A percentile compares a stretch with the other conserved stretches of the same genome.
phyloP scores from a whole-genome alignment of 805 yeast species.

The Candida michaelii region DNA sequence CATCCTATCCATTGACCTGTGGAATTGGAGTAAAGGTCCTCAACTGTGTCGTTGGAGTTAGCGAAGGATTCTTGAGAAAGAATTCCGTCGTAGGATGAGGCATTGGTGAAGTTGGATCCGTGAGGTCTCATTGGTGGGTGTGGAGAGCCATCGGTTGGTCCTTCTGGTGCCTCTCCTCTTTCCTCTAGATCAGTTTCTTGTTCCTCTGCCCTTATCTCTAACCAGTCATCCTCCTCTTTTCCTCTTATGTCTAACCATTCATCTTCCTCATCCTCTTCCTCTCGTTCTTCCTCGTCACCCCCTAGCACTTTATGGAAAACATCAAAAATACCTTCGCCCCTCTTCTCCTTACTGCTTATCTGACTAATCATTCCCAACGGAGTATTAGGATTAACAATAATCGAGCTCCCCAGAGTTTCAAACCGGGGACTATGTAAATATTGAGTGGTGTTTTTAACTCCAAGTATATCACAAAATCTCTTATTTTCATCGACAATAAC shows the following conservation, averaged over 20 bases:
- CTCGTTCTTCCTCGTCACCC: too few species aligned
- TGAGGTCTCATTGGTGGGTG: too few species aligned
- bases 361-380: slow-evolving; percentile 2
- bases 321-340: too few species aligned
- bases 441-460: slow-evolving; percentile 36
- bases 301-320: too few species aligned
- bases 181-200: too few species aligned
- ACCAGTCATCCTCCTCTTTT: too few species aligned
- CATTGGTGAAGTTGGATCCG: not conserved
- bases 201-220: too few species aligned
- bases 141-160: too few species aligned
- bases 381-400: slow-evolving; percentile 11
- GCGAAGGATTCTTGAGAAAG: slow-evolving; percentile 9
- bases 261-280: too few species aligned
- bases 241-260: too few species aligned
- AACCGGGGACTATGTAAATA: slow-evolving; percentile 29
- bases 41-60: slow-evolving; percentile 19
- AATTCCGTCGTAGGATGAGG: not conserved
- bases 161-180: too few species aligned
- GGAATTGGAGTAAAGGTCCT: slow-evolving; percentile 22
- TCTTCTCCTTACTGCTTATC: too few species aligned
- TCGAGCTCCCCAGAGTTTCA: not conserved
- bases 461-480: slow-evolving; percentile 43
- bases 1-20: slow-evolving; percentile 31
- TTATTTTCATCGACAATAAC: slow-evolving; percentile 37